phyloP scores from a whole-genome alignment of 192 early-diverging fungal species.

The Physocladia obscura region DNA sequence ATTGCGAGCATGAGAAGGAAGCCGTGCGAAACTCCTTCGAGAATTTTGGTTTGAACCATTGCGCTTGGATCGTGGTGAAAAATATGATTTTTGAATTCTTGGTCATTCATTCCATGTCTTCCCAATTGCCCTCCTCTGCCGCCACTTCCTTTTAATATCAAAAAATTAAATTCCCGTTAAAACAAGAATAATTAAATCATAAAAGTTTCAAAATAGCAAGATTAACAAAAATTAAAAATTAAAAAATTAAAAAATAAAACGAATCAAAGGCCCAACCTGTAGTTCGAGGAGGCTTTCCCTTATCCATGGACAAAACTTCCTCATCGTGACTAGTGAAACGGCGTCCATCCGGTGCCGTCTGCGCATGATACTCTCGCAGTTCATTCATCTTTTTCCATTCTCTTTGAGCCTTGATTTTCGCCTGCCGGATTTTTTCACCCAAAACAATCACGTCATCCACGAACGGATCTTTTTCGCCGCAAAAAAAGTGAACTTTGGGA shows the following conservation, averaged over 20 bases:
- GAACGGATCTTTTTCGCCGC: slow-evolving; percentile 95
- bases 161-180: too few relatives aligned
- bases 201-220: too few relatives aligned
- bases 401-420: slow-evolving; percentile 62
- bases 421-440: slow-evolving; percentile 79
- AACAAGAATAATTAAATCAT: too few relatives aligned
- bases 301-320: slow-evolving; percentile 14
- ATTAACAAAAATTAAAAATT: too few relatives aligned
- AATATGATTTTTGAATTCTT: slow-evolving; percentile 38
- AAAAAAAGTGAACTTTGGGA: slow-evolving; percentile 86
- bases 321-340: neutral
- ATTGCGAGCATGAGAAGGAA: slow-evolving; percentile 68
- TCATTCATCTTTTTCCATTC: slow-evolving; percentile 49
- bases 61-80: slow-evolving; percentile 49
- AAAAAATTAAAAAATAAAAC: too few relatives aligned
- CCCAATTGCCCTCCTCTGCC: too few relatives aligned
- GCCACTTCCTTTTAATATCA: too few relatives aligned
- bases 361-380: slow-evolving; percentile 5
- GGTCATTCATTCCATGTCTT: slow-evolving; percentile 2
- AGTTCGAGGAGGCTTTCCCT: too few relatives aligned
- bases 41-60: slow-evolving; percentile 67
- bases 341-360: neutral
- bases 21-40: slow-evolving; percentile 68
- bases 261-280: too few relatives aligned
- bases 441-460: slow-evolving; percentile 95